Evolutionary conservation across 257 asterid species (phyloP).

Genomic region (Ocimum tenuiflorum): DNA sequence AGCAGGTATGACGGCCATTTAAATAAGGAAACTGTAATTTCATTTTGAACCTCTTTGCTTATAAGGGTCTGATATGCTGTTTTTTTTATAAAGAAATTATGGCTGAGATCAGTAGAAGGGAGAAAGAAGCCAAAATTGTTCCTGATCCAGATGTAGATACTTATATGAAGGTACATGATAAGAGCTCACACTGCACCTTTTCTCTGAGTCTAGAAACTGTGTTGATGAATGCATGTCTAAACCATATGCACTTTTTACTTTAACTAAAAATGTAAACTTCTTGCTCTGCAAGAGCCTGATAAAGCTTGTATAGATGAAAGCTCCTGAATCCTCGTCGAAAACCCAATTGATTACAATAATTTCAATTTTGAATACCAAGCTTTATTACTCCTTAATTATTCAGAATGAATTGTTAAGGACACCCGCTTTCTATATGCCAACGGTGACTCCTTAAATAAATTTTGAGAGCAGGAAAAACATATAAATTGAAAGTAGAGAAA

Average conservation of each 20-base stretch:
- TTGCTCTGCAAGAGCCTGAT: neutral
- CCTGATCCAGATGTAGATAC: constrained; percentile 95
- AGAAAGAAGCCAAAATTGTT: constrained; percentile 77
- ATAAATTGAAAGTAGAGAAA: no score
- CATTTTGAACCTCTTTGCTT: neutral
- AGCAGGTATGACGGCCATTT: constrained; percentile 44
- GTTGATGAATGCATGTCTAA: neutral
- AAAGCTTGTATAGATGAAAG: neutral
- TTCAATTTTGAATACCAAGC: neutral
- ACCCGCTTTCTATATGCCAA: no score
- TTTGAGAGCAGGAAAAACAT: neutral
- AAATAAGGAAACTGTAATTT: neutral
- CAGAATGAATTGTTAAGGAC: neutral
- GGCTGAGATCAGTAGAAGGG: constrained; percentile 55
- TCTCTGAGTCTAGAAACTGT: no score
- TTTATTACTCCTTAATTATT: neutral
- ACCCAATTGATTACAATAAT: neutral
- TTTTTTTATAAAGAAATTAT: constrained; percentile 45
- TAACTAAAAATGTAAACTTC: neutral
- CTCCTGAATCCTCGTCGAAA: neutral
- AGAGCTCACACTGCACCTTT: neutral
- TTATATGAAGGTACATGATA: constrained; percentile 39
- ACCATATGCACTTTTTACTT: neutral
- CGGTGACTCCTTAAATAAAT: constrained; percentile 1
- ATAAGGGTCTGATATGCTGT: neutral